Evolutionary conservation across 768 basidiomycete genomes (phyloP), one percentile per base, ranked within the genome.

Genomic region (Rhizopogon roseolus): DNA sequence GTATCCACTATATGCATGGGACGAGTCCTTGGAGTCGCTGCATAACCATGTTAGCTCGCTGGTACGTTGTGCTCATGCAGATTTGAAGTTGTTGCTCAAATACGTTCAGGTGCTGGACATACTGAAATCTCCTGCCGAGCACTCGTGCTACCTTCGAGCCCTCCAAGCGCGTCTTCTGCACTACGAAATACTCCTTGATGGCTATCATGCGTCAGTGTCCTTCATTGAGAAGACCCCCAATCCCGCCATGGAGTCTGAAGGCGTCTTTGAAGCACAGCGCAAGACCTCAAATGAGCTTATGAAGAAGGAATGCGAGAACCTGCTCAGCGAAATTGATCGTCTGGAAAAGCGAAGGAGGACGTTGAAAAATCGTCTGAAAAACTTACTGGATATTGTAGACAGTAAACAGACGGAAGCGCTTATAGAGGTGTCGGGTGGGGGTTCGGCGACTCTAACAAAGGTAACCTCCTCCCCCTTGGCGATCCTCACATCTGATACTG

Each of bases 1-100:
- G 83, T 81, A 82, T 58, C 76, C 79, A 0, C 64, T 83, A 25
- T 84, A 85, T 58, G 72, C 80, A 1, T 85, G 83, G 81, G 83
- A 85, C 50, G 81, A 85, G 60, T 68, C 79, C 3, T 70, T 83
- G 22, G 81, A 83, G 61, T 59, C 64, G 5, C 61, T 85, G 29
- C 80, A 79, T 57, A 54, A 62, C 8, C 79, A 85, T 56, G 75
- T 84, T 27, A 76, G 75, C 54, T 65, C 56, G 28, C 60, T 85
- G 73, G 81, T 82, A 61, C 39, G 79, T 65, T 7, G 13, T 36
- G n/a, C 6, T 2, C 10, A 5, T 43, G 3, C 2, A 4, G 6
- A 40, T n/a, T 2, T 4, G 13, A 54, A n/a, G 55, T 37, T 11
- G 16, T 50, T 1, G 11, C 28, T 40, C n/a, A 51, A 52, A 11